A percentile compares a stretch with the other conserved stretches of the same genome.
phyloP scores from a whole-genome alignment of 73 alveolate species.

The Paramecium caudatum region DNA sequence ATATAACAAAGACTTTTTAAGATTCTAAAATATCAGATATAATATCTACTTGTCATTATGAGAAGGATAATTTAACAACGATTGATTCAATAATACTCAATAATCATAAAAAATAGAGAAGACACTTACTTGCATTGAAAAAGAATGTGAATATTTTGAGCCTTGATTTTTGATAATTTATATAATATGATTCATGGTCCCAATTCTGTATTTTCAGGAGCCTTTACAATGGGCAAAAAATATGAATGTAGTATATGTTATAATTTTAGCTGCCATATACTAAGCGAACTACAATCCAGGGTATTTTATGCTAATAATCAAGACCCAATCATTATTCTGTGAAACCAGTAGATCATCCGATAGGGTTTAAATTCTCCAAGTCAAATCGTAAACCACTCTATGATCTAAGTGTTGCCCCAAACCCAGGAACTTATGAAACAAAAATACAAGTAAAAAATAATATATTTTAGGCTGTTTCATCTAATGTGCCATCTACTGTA shows the following conservation, averaged over 20 bases:
- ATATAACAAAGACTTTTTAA: neutral
- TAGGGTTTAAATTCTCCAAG: constrained; percentile 14
- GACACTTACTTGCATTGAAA: neutral
- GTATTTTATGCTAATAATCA: constrained; percentile 16
- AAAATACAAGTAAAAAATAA: neutral
- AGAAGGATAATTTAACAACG: neutral
- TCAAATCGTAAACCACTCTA: constrained; percentile 17
- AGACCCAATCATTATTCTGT: constrained; percentile 33
- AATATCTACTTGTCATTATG: constrained; percentile 1
- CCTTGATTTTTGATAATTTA: neutral
- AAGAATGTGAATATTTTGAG: neutral
- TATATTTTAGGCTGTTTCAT: neutral
- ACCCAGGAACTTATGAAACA: constrained; percentile 37
- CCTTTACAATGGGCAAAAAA: constrained; percentile 43
- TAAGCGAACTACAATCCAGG: constrained; percentile 49
- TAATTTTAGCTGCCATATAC: constrained; percentile 16
- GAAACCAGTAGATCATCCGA: constrained; percentile 27
- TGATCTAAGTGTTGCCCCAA: neutral
- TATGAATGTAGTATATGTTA: neutral
- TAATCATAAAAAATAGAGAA: neutral
- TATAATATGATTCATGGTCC: constrained; percentile 61
- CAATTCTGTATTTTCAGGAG: constrained; percentile 44
- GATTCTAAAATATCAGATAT: neutral
- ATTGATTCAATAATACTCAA: neutral
- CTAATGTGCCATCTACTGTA: neutral